A percentile compares a stretch with the other conserved stretches of the same genome.
Evolutionary conservation across 306 rosid genomes (phyloP).

Genomic region (Cicer judaicum): DNA sequence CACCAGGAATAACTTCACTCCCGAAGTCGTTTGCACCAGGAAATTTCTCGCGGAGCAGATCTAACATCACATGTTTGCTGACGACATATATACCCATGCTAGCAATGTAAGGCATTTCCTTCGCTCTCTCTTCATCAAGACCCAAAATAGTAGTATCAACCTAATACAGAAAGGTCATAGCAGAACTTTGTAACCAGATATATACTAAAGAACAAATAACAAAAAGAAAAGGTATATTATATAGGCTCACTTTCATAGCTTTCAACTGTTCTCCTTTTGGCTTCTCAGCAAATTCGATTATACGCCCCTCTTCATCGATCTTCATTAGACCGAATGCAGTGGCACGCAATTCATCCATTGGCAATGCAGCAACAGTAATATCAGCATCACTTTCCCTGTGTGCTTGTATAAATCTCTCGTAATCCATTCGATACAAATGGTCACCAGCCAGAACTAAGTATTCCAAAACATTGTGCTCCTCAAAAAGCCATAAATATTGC

Average conservation of each 20-base stretch:
- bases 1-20: conserved; percentile 99
- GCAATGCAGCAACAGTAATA: conserved; percentile 97
- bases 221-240: neutral
- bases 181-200: conserved; percentile 15
- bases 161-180: conserved; percentile 52
- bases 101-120: conserved; percentile 94
- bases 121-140: conserved; percentile 91
- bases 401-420: conserved; percentile 93
- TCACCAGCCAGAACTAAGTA: conserved; percentile 91
- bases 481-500: conserved; percentile 93
- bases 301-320: conserved; percentile 97
- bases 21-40: conserved; percentile 99
- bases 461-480: conserved; percentile 95
- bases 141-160: conserved; percentile 98
- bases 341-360: conserved; percentile 97
- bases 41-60: conserved; percentile 80
- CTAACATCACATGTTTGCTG: conserved; percentile 88
- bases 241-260: conserved; percentile 77
- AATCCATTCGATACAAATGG: conserved; percentile 96
- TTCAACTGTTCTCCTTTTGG: conserved; percentile 97
- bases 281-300: conserved; percentile 87
- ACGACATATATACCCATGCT: conserved; percentile 99
- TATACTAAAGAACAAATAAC: neutral
- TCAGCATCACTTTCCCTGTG: conserved; percentile 97
- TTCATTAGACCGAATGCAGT: conserved; percentile 97